Conservation (phyloP, 768 basidiomycete genomes). For the Auricularia sp. region DNA sequence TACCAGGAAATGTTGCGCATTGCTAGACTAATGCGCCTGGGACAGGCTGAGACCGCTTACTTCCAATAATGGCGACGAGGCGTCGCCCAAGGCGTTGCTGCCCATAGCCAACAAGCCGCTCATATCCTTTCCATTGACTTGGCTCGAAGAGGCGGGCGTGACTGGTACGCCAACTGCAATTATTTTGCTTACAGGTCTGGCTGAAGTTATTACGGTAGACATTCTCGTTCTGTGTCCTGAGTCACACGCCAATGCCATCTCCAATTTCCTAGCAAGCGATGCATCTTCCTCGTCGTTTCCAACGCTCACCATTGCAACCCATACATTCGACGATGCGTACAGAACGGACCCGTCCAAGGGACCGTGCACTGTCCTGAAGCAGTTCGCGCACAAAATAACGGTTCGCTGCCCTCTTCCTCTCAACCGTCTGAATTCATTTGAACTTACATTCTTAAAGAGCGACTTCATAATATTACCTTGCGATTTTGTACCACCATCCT, state of each 20-base stretch:
- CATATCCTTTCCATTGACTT: slow-evolving; percentile 71
- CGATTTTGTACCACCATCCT: slow-evolving; percentile 75
- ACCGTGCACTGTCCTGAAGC: slow-evolving; percentile 64
- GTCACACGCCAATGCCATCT: slow-evolving; percentile 62
- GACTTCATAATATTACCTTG: slow-evolving; percentile 89
- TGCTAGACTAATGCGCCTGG: slow-evolving; percentile 14
- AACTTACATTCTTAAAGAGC: slow-evolving; percentile 20
- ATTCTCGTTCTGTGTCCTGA: slow-evolving; percentile 80
- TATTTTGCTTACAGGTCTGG: neutral
- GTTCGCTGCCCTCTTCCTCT: slow-evolving; percentile 17
- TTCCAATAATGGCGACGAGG: slow-evolving; percentile 65
- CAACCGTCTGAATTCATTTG: neutral
- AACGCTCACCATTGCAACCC: slow-evolving; percentile 63
- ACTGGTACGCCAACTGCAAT: slow-evolving; percentile 42
- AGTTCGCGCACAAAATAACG: slow-evolving; percentile 66
- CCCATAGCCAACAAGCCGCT: slow-evolving; percentile 84
- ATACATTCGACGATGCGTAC: slow-evolving; percentile 65
- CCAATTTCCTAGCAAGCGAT: slow-evolving; percentile 78
- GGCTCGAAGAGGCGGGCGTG: slow-evolving; percentile 83
- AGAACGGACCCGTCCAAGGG: slow-evolving; percentile 46
- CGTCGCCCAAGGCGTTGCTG: slow-evolving; percentile 79
- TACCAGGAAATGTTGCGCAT: slow-evolving; percentile 8
- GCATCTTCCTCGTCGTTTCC: slow-evolving; percentile 49
- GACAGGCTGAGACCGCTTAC: slow-evolving; percentile 65
- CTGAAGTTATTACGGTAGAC: slow-evolving; percentile 36